Base-by-base conservation (phyloP, 805 yeast genomes). In the Metschnikowia cerradonensis region DNA sequence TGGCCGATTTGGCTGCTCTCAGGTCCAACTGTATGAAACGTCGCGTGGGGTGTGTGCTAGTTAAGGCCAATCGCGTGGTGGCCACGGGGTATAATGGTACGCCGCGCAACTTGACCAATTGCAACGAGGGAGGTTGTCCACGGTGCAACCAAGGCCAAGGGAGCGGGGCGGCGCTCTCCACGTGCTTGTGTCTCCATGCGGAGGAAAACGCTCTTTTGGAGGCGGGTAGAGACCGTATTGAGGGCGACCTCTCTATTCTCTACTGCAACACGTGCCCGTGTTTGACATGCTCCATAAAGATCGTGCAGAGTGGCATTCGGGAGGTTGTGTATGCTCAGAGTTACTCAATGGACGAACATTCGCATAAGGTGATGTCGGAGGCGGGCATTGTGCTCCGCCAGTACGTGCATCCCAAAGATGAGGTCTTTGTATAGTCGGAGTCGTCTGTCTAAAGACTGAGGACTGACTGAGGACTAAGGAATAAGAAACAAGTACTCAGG, bases 1-100 rank as follows among this genome's bases (percentile, higher is more conserved):
- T 94, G 52, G 97, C 99, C 0, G 90, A 89, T 57, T 76, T 94
- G 61, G 99, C 99, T 0, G 96, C 99, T 0, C 73, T 84, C 43
- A 75, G 99, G 57, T 85, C 96, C 26, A 94, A 94, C 59, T 94
- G 99, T 72, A 94, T 94, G 98, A 94, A 94, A 67, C 74, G 99
- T 52, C 77, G 96, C 48, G 99, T 94, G 2, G 99, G 99, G 0
- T 92, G 98, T 68, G 98, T 94, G 7, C 80, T 94, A 15, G 97
- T 90, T 2, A 78, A 90, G 48, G 94, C 88, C 43, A 82, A 81
- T 36, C 75, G 97, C 50, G 96, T 94, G 26, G 78, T 94, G 23
- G 94, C 98, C 2, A 94, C 99, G 0, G 99, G 99, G 0, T 94
- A 94, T 68, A 94, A 94, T 62, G 99, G 99, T 1, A 94, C 99